Conservation (phyloP, 2,329 filamentous ascomycete genomes). For the Elsinoe arachidis region DNA sequence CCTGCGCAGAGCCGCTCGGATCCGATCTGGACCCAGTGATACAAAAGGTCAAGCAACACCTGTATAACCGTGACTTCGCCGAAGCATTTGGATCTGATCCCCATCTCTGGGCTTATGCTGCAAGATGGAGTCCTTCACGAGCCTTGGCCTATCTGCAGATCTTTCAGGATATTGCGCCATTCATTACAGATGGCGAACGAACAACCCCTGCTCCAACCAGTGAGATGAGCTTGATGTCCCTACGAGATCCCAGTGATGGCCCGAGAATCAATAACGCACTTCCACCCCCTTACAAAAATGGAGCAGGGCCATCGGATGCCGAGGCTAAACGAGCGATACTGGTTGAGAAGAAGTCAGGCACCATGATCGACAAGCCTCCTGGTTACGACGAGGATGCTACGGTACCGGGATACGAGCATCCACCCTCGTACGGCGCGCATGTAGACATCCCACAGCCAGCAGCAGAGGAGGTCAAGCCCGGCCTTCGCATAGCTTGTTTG, state of each 20-base stretch:
- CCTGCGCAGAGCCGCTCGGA: conserved; percentile 43
- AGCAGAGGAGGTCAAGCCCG: neutral
- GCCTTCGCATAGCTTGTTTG: conserved; percentile 44
- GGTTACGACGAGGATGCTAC: neutral
- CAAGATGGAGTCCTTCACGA: conserved; percentile 81
- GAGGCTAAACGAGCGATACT: neutral
- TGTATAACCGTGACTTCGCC: conserved; percentile 79
- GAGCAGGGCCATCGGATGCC: neutral
- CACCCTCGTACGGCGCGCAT: conserved; percentile 4
- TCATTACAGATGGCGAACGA: conserved; percentile 6
- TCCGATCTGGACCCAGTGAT: conserved; percentile 50
- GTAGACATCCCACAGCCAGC: neutral
- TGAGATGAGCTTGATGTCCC: neutral
- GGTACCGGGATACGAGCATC: conserved; percentile 9
- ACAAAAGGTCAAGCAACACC: conserved; percentile 74
- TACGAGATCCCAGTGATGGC: neutral
- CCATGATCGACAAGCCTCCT: neutral
- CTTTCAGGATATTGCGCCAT: conserved; percentile 33
- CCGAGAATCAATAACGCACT: neutral
- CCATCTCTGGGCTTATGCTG: conserved; percentile 72
- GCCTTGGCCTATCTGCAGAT: conserved; percentile 72
- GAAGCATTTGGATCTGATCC: conserved; percentile 65
- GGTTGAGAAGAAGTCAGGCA: neutral
- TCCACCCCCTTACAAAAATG: neutral
- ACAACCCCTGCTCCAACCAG: neutral